Evolutionary conservation across 2,329 filamentous ascomycete genomes (phyloP), one percentile per base, ranked within the genome.

Genomic region (Botrytis pseudocinerea): DNA sequence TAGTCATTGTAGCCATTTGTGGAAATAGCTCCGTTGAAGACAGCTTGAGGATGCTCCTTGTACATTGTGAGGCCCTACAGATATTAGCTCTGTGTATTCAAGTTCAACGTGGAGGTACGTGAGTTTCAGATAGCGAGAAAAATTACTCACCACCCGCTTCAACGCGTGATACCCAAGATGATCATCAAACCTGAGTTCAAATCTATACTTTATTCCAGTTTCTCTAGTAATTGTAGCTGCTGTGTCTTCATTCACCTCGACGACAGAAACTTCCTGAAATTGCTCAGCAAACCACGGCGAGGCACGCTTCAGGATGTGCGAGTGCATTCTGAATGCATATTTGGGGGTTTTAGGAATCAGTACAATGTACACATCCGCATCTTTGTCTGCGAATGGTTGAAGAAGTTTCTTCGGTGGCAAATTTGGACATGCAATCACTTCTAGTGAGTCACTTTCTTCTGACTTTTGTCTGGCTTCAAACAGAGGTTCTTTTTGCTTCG

Each of bases 211-310:
- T 12, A 73, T 62, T 20, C 38, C 63, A 18, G 22, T 28, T 0
- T 25, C 4, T 4, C 0, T 0, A 18, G 42, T 28, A 20, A 69
- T 3, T 2, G 0, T 0, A 10, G 59, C 44, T 32, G 38, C 38
- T n/a, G n/a, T 0, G 16, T 22, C 9, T 10, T 28, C 1, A 40
- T 51, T 20, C 16, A 57, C 3, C 48, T 72, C 70, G 18, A 25
- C 2, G 25, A 40, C 3, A 8, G 20, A 8, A 1, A 6, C 1
- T 14, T 4, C 9, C 4, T 38, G 28, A 12, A 44, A 44, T 40
- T n/a, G 2, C 2, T 12, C 5, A 22, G 0, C 4, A 20, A 72
- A 72, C 71, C 71, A 73, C 5, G 35, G 10, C 4, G 71, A 73
- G 32, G 38, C 59, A 63, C 51, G 44, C 12, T 14, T 28, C 6